These are phyloP conservation scores for Chalaropsis ovoidea DNA, from an alignment of 2,329 filamentous ascomycete species.

Conservation along the genomic window DNA sequence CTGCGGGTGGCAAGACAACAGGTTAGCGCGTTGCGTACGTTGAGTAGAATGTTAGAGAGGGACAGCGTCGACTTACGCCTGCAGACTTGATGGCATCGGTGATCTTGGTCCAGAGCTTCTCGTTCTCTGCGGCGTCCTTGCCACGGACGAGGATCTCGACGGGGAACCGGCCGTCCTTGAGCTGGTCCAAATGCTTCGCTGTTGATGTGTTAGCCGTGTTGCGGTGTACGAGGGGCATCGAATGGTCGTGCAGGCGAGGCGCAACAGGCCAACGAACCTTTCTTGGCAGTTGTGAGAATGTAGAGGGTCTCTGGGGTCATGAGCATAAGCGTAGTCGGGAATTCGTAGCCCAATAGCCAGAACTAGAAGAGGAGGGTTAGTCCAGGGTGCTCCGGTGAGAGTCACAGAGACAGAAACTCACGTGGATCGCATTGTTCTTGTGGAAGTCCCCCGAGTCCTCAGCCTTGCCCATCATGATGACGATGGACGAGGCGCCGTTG, in stretches of 20 bases:
- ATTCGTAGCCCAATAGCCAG: constrained; percentile 97
- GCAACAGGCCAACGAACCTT: constrained; percentile 51
- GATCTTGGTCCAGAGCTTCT: constrained; percentile 78
- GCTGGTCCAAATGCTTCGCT: constrained; percentile 87
- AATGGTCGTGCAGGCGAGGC: background rate
- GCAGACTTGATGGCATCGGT: constrained; percentile 76
- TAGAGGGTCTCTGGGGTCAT: constrained; percentile 81
- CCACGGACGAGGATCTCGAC: constrained; percentile 85
- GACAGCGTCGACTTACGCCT: constrained; percentile 51
- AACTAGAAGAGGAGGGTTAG: constrained; percentile 50
- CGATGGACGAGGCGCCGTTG: constrained; percentile 72
- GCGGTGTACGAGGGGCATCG: background rate
- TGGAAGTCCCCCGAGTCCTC: constrained; percentile 78
- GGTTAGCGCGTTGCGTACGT: background rate
- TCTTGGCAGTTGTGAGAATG: constrained; percentile 92
- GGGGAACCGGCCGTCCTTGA: constrained; percentile 85
- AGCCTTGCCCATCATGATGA: constrained; percentile 89
- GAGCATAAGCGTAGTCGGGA: constrained; percentile 88
- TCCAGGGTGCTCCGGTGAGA: background rate
- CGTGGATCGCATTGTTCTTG: constrained; percentile 95
- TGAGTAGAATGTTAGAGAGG: constrained; percentile 2
- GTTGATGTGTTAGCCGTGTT: constrained; percentile 22
- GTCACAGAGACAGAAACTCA: constrained; percentile 37
- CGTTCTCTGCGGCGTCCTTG: constrained; percentile 84
- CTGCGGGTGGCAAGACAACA: constrained; percentile 35